Evolutionary conservation across 2,329 filamentous ascomycete species (phyloP).

Genomic region (Metarhizium humberi): DNA sequence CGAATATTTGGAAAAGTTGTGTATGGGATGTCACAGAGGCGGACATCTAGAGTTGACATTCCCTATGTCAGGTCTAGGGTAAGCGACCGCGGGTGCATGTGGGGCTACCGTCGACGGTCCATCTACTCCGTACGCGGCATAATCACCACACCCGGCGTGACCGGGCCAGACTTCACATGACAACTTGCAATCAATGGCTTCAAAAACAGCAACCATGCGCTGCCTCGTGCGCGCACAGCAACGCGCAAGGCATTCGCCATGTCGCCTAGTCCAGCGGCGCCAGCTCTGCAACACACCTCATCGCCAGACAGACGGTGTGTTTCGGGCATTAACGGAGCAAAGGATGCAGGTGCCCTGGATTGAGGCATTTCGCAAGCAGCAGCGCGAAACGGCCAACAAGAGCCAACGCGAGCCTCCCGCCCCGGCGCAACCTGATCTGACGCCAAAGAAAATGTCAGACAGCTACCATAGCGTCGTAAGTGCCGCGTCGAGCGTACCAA

Average conservation of each 20-base stretch:
- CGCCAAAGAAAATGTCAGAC: constrained; percentile 20
- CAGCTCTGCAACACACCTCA: neutral
- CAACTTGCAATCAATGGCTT: neutral
- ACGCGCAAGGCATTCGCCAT: neutral
- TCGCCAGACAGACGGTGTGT: constrained; percentile 18
- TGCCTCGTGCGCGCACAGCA: neutral
- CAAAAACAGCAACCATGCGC: neutral
- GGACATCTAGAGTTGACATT: too few species aligned
- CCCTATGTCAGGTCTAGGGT: too few species aligned
- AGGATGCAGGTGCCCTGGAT: constrained; percentile 19
- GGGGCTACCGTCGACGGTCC: too few species aligned
- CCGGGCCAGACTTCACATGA: too few species aligned
- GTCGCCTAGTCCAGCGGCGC: neutral
- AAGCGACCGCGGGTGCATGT: too few species aligned
- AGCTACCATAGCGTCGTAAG: constrained; percentile 20
- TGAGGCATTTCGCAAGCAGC: constrained; percentile 15
- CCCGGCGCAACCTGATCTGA: constrained; percentile 13
- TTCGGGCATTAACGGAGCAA: constrained; percentile 16
- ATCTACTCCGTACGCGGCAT: too few species aligned
- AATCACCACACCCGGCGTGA: too few species aligned
- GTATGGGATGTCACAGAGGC: too few species aligned
- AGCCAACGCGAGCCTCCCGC: constrained; percentile 6
- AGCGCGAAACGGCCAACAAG: constrained; percentile 7
- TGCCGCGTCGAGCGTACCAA: neutral
- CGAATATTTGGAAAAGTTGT: too few species aligned